A percentile compares a stretch with the other conserved stretches of the same genome.
phyloP scores from a whole-genome alignment of 2,329 filamentous ascomycete species.

The Karstenula rhodostoma region DNA sequence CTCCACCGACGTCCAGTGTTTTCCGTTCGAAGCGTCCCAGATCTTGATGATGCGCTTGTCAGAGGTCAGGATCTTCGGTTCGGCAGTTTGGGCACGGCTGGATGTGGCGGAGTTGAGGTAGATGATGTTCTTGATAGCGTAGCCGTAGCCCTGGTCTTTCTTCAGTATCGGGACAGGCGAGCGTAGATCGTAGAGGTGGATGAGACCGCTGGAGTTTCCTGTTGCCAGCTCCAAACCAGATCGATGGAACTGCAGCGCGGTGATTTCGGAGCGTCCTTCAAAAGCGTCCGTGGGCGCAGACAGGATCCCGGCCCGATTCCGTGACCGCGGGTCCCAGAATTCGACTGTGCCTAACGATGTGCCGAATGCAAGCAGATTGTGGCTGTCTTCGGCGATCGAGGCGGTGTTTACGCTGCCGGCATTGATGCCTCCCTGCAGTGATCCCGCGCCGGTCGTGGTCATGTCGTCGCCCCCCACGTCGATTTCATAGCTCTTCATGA shows the following conservation, averaged over 20 bases:
- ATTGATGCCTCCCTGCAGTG: conserved; percentile 85
- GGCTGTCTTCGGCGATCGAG: conserved; percentile 85
- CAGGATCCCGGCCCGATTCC: conserved; percentile 80
- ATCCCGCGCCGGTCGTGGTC: conserved; percentile 69
- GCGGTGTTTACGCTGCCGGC: conserved; percentile 88
- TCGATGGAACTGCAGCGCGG: conserved; percentile 83
- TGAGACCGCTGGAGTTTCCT: conserved; percentile 85
- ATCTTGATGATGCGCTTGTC: conserved; percentile 98
- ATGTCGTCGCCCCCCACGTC: conserved; percentile 88
- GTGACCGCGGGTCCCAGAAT: conserved; percentile 91
- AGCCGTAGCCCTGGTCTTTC: conserved; percentile 96
- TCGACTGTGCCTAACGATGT: conserved; percentile 96
- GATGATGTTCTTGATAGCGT: conserved; percentile 84
- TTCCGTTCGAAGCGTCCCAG: conserved; percentile 84
- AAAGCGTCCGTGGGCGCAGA: conserved; percentile 58
- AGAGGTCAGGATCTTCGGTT: conserved; percentile 83
- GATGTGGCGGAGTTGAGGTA: conserved; percentile 72
- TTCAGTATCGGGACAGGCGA: conserved; percentile 84
- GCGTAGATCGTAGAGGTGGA: conserved; percentile 91
- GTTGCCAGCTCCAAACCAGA: conserved; percentile 86
- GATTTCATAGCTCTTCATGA: conserved; percentile 92
- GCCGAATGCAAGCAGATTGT: conserved; percentile 91
- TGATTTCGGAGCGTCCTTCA: conserved; percentile 69
- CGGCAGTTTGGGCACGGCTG: conserved; percentile 69
- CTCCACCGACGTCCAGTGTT: conserved; percentile 94